Conservation (phyloP, 2,329 filamentous ascomycete genomes). For the Hymenotorrendiella dingleyae region DNA sequence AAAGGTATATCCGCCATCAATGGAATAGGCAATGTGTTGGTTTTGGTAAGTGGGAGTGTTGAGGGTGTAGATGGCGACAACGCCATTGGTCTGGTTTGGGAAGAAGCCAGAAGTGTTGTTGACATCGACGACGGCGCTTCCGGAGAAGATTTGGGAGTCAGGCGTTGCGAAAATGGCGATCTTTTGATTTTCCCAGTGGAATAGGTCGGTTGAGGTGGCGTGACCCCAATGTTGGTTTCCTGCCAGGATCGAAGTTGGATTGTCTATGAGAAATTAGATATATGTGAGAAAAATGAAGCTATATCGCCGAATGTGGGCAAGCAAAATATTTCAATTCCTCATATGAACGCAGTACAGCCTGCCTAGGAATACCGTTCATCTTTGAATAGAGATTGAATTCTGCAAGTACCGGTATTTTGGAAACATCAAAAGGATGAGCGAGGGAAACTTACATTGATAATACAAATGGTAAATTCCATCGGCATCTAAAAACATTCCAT, state of each 20-base stretch:
- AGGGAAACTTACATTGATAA: conserved; percentile 50
- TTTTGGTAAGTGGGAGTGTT: conserved; percentile 38
- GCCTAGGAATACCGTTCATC: too few species aligned
- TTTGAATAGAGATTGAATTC: too few species aligned
- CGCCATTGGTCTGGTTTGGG: conserved; percentile 50
- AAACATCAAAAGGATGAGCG: too few species aligned
- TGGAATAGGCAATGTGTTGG: conserved; percentile 57
- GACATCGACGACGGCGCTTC: conserved; percentile 52
- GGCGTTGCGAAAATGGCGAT: conserved; percentile 50
- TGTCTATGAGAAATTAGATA: conserved; percentile 34
- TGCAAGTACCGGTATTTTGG: too few species aligned
- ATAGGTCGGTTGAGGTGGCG: conserved; percentile 55
- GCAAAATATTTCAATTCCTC: too few species aligned
- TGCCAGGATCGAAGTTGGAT: conserved; percentile 41
- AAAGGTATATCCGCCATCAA: conserved; percentile 57
- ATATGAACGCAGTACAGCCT: too few species aligned
- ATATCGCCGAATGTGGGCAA: too few species aligned
- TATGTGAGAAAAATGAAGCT: too few species aligned
- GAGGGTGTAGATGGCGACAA: conserved; percentile 53
- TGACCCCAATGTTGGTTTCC: conserved; percentile 64
- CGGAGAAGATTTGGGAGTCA: conserved; percentile 43
- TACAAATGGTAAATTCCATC: conserved; percentile 58
- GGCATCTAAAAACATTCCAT: conserved; percentile 54
- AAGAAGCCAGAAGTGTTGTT: conserved; percentile 65
- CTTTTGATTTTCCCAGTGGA: conserved; percentile 59